Evolutionary conservation across 2,329 filamentous ascomycete genomes (phyloP).

Genomic region (Thielaviopsis punctulata): DNA sequence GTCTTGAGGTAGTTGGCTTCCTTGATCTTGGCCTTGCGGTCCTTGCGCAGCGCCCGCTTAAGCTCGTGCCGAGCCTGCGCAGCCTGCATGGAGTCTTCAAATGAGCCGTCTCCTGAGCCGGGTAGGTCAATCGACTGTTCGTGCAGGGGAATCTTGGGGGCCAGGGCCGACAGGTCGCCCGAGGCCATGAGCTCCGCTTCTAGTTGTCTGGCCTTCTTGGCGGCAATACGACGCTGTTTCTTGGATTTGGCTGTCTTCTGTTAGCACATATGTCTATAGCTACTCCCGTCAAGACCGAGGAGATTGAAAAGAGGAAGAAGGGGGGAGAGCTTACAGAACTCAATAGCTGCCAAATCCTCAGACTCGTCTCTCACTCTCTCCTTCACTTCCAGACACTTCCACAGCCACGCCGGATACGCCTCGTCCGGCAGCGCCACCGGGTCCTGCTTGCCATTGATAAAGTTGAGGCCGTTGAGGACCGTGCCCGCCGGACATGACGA

Average conservation of each 20-base stretch:
- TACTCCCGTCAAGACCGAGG: too few relatives aligned
- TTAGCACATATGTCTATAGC: background rate
- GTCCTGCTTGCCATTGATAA: slow-evolving; percentile 54
- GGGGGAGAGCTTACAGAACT: slow-evolving; percentile 50
- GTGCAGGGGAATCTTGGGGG: slow-evolving; percentile 55
- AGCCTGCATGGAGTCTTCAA: slow-evolving; percentile 30
- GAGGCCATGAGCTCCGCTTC: slow-evolving; percentile 45
- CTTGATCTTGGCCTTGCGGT: slow-evolving; percentile 63
- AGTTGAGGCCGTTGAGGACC: slow-evolving; percentile 57
- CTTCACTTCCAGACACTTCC: slow-evolving; percentile 49
- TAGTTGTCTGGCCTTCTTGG: slow-evolving; percentile 39
- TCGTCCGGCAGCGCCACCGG: slow-evolving; percentile 57
- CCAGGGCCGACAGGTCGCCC: slow-evolving; percentile 47
- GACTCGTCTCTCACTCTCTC: slow-evolving; percentile 33
- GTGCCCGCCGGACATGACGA: slow-evolving; percentile 48
- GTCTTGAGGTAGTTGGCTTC: slow-evolving; percentile 73
- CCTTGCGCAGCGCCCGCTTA: slow-evolving; percentile 53
- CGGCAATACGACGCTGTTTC: slow-evolving; percentile 57
- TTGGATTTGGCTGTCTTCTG: slow-evolving; percentile 55
- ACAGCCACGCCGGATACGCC: slow-evolving; percentile 69
- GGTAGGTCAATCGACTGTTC: slow-evolving; percentile 65
- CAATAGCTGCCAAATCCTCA: slow-evolving; percentile 45
- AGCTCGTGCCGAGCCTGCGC: slow-evolving; percentile 40
- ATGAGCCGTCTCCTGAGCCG: slow-evolving; percentile 24
- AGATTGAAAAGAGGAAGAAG: background rate